These are phyloP conservation scores for Saccharomycopsis vini DNA, from an alignment of 805 yeast species.

Conservation along the genomic window DNA sequence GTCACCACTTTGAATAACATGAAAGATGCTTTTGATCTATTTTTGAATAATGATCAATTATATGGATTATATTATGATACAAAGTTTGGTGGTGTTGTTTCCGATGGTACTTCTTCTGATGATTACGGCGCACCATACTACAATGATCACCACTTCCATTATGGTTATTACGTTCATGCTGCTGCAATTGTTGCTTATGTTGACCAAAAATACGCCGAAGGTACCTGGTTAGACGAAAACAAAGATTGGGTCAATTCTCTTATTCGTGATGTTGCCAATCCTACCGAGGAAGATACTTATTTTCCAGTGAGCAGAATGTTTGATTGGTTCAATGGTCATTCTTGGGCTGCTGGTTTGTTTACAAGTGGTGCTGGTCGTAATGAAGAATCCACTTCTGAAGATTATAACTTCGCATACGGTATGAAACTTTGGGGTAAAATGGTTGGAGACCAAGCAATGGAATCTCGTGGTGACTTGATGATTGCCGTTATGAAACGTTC, in stretches of 20 bases:
- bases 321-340: constrained; percentile 68
- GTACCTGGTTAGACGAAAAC: constrained; percentile 39
- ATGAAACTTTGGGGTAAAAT: constrained; percentile 63
- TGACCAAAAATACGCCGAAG: constrained; percentile 35
- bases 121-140: constrained; percentile 45
- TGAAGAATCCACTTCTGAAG: constrained; percentile 66
- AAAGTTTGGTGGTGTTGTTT: constrained; percentile 39
- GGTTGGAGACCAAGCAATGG: constrained; percentile 43
- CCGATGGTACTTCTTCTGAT: constrained; percentile 36
- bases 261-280: constrained; percentile 62
- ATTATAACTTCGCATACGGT: constrained; percentile 59
- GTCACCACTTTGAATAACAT: constrained; percentile 25
- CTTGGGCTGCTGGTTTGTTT: constrained; percentile 66
- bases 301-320: constrained; percentile 62
- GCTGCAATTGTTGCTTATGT: constrained; percentile 61
- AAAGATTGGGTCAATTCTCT: constrained; percentile 53
- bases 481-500: constrained; percentile 46
- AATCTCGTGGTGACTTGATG: constrained; percentile 48
- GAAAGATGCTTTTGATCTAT: constrained; percentile 33
- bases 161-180: constrained; percentile 47
- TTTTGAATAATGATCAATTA: constrained; percentile 30
- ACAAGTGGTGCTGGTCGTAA: constrained; percentile 60
- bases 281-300: constrained; percentile 39
- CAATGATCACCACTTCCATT: constrained; percentile 53
- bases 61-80: constrained; percentile 45